phyloP scores from a whole-genome alignment of 2,329 filamentous ascomycete species.

The Cercospora canescens region DNA sequence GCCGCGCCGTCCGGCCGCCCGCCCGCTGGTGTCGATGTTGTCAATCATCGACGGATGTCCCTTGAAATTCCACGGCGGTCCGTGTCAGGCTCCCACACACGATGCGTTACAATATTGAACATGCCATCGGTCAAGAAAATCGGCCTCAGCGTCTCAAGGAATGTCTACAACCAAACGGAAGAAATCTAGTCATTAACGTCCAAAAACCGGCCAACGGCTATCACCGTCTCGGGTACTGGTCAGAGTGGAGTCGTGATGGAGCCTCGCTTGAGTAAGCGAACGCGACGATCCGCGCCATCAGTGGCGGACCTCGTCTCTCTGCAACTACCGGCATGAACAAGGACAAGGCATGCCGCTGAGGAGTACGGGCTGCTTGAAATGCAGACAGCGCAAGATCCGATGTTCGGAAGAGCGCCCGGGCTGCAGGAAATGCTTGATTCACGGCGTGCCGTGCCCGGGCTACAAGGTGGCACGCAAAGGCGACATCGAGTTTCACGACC shows the following conservation, averaged over 20 bases:
- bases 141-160: neutral
- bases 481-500: slow-evolving; percentile 30
- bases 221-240: neutral
- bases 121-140: too few relatives aligned
- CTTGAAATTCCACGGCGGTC: too few relatives aligned
- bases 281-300: neutral
- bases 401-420: slow-evolving; percentile 31
- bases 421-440: slow-evolving; percentile 30
- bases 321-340: neutral
- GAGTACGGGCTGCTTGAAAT: slow-evolving; percentile 33
- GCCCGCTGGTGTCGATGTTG: too few relatives aligned
- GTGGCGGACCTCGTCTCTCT: neutral
- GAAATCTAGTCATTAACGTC: neutral
- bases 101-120: too few relatives aligned
- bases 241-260: neutral
- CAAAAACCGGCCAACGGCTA: neutral
- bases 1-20: too few relatives aligned
- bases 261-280: neutral
- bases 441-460: slow-evolving; percentile 32
- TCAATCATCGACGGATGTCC: too few relatives aligned
- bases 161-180: neutral
- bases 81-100: too few relatives aligned
- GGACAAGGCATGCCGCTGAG: slow-evolving; percentile 5
- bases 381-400: slow-evolving; percentile 33
- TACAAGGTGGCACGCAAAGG: slow-evolving; percentile 24